Evolutionary conservation across 257 asterid species (phyloP), one percentile per base, ranked within the genome.

Genomic region (Gynochthodes officinalis): DNA sequence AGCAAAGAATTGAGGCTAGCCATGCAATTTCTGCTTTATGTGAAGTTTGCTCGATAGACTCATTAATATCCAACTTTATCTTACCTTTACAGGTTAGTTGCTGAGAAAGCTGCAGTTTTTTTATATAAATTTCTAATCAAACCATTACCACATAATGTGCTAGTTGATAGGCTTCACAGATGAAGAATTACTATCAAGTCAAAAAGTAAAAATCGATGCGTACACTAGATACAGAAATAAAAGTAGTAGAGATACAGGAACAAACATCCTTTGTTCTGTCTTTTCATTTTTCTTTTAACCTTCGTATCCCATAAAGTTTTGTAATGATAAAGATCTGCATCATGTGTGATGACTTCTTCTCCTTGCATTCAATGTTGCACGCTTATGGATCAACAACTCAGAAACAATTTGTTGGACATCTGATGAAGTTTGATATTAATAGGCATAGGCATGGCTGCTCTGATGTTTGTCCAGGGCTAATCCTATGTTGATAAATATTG

Each of bases 21-120:
- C 88, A 87, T 83, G 95, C 99, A 58, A 89, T 95, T 83, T 96
- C 99, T 82, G 92, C 99, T 83, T 77, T 95, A 73, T 90, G 95
- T 84, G 97, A 90, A 87, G 86, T 85, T 76, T 92, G 98, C 79
- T 90, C 97, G 2, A 89, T 92, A 63, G 94, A 90, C 80, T 92
- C 98, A 43, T 77, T 95, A 70, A 90, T 95, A 82, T 95, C 99
- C 81, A 95, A 92, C 84, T 95, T 95, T 77, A 95, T 95, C 82
- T 87, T 92, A 74, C 99, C 99, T 37, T 86, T 95, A 79, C 99
- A 95, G 98, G 99, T 90, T 76, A 70, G 77, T 79, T 81, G 30
- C 85, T 83, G 43, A 59, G 74, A 53, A 30, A 50, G 35, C 60
- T 55, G 25, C 23, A 2, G n/a, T 10, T 54, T 25, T 65, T n/a